phyloP scores from a whole-genome alignment of 2,329 filamentous ascomycete species.

The Ophiocordyceps camponoti-rufipedis region DNA sequence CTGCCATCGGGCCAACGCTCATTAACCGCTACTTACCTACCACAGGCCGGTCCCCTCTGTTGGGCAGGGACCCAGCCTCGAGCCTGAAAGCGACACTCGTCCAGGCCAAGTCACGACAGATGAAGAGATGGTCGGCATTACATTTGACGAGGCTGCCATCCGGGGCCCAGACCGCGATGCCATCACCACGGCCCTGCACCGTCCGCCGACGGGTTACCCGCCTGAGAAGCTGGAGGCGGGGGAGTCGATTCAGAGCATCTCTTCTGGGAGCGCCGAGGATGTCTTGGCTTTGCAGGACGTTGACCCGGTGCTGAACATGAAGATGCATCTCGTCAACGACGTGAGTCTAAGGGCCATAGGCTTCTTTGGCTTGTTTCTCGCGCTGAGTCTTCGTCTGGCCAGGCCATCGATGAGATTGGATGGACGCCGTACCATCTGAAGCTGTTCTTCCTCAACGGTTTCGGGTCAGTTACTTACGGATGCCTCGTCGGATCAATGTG shows the following conservation, averaged over 20 bases:
- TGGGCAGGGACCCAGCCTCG: background rate
- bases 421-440: conserved; percentile 41
- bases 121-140: too few relatives aligned
- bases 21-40: background rate
- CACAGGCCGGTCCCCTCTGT: background rate
- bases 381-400: background rate
- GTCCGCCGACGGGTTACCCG: background rate
- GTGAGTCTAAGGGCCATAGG: conserved; percentile 19
- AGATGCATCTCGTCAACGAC: conserved; percentile 54
- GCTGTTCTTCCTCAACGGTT: conserved; percentile 43
- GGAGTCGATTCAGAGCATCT: background rate
- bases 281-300: conserved; percentile 37
- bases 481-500: too few relatives aligned
- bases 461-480: conserved; percentile 19
- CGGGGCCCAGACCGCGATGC: background rate
- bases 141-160: background rate
- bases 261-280: conserved; percentile 19
- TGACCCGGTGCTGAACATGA: conserved; percentile 43
- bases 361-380: background rate
- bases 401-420: conserved; percentile 39
- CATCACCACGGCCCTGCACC: background rate
- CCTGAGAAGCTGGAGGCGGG: conserved; percentile 4
- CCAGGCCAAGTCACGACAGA: too few relatives aligned
- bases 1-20: background rate
- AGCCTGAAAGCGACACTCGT: too few relatives aligned